Evolutionary conservation across 805 yeast genomes (phyloP).

Genomic region (Tetrapisispora pingtungensis): DNA sequence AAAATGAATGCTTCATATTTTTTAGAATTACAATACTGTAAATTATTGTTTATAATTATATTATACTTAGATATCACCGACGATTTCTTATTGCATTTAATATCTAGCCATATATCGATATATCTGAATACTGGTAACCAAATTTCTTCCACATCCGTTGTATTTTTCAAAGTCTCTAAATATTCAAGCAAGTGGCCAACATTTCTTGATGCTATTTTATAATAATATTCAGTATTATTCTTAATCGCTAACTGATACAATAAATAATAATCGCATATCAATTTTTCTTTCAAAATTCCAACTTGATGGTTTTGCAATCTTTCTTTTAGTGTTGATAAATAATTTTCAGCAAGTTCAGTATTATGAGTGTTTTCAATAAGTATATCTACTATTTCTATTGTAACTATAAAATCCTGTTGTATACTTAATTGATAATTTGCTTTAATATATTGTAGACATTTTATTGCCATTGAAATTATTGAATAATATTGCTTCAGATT

Average conservation of each 20-base stretch:
- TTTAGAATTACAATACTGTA: not conserved
- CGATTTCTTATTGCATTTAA: slow-evolving; percentile 7
- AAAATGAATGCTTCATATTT: slow-evolving; percentile 13
- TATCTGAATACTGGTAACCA: slow-evolving; percentile 17
- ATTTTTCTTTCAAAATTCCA: slow-evolving; percentile 10
- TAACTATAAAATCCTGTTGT: slow-evolving; percentile 20
- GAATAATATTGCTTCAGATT: slow-evolving; percentile 27
- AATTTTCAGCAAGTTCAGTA: slow-evolving; percentile 22
- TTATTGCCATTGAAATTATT: slow-evolving; percentile 23
- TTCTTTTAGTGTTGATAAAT: slow-evolving; percentile 18
- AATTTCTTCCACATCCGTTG: not conserved
- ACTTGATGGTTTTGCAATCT: slow-evolving; percentile 15
- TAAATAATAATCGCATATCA: slow-evolving; percentile 17
- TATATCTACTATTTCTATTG: slow-evolving; percentile 20
- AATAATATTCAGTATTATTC: slow-evolving; percentile 13
- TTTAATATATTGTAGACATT: slow-evolving; percentile 13
- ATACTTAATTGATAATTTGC: slow-evolving; percentile 12
- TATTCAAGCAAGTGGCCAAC: slow-evolving; percentile 13
- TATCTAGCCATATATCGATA: slow-evolving; percentile 9
- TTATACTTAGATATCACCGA: slow-evolving; percentile 7
- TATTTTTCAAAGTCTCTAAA: slow-evolving; percentile 3
- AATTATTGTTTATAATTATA: slow-evolving; percentile 1
- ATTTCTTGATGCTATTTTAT: slow-evolving; percentile 18
- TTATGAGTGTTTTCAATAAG: slow-evolving; percentile 25
- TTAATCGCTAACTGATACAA: slow-evolving; percentile 13